phyloP scores from a whole-genome alignment of 805 yeast genomes.

The Jamesozyma hellenica region DNA sequence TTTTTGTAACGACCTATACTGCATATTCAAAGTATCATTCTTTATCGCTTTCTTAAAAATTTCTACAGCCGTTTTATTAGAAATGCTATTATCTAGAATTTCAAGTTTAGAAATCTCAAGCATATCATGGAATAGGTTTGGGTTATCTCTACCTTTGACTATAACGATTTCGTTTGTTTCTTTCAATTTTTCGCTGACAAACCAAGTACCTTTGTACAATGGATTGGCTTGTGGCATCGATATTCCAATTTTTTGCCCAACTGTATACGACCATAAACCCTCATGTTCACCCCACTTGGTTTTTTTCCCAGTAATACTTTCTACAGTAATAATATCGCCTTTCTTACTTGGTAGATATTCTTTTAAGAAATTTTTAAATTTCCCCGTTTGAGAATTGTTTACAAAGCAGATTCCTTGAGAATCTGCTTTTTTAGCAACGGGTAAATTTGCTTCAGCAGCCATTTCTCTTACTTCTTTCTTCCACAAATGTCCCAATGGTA shows the following conservation, averaged over 20 bases:
- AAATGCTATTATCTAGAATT: constrained; percentile 2
- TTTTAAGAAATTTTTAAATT: constrained; percentile 59
- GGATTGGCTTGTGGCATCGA: constrained; percentile 88
- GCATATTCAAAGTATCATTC: constrained; percentile 34
- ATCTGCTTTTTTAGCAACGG: constrained; percentile 74
- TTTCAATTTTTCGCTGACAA: constrained; percentile 59
- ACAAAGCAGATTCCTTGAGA: constrained; percentile 95
- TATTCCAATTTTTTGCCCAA: constrained; percentile 68
- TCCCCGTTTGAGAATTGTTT: constrained; percentile 44
- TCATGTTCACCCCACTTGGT: constrained; percentile 67
- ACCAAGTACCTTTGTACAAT: constrained; percentile 70
- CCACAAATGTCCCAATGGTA: constrained; percentile 72
- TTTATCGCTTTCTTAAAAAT: neutral
- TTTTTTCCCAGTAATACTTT: constrained; percentile 45
- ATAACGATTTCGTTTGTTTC: constrained; percentile 67
- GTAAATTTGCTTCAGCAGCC: constrained; percentile 46
- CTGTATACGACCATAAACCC: constrained; percentile 92
- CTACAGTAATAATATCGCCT: constrained; percentile 58
- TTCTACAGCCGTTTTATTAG: no score
- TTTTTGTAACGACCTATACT: constrained; percentile 64
- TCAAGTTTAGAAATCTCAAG: constrained; percentile 36
- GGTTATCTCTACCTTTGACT: constrained; percentile 57
- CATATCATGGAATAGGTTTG: constrained; percentile 39
- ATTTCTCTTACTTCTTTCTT: constrained; percentile 66
- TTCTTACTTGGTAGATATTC: constrained; percentile 66